Percentiles rank a stretch among this genome's conserved stretches.
These are phyloP conservation scores for Penicillium thymicola DNA, from an alignment of 2,329 filamentous ascomycete species.

Conservation along the genomic window DNA sequence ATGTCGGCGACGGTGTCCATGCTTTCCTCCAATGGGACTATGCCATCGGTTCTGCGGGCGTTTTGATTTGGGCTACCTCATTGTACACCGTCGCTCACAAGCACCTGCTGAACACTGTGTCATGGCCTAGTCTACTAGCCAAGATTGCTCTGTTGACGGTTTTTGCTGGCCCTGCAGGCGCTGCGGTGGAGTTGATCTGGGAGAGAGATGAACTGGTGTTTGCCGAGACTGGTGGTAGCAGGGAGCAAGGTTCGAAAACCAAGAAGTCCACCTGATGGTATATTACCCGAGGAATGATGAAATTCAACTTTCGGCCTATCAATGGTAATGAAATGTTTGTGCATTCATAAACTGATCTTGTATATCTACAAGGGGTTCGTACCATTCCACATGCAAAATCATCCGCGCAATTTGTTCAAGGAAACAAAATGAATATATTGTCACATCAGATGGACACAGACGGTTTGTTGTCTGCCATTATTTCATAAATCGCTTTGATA, in stretches of 20 bases:
- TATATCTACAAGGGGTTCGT: not conserved
- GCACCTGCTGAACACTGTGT: constrained; percentile 24
- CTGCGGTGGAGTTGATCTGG: constrained; percentile 48
- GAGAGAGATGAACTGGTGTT: constrained; percentile 48
- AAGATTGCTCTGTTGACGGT: constrained; percentile 38
- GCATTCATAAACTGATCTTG: too few species aligned
- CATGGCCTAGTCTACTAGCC: constrained; percentile 27
- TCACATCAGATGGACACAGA: not conserved
- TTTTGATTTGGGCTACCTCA: constrained; percentile 47
- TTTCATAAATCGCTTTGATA: constrained; percentile 32
- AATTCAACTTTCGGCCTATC: not conserved
- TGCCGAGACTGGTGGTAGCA: constrained; percentile 34
- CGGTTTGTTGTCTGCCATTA: not conserved
- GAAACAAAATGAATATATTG: not conserved
- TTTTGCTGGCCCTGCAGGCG: constrained; percentile 45
- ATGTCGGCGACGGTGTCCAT: constrained; percentile 42
- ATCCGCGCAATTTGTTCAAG: not conserved
- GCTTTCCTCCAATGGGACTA: constrained; percentile 52
- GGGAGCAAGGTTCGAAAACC: constrained; percentile 28
- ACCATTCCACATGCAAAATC: not conserved
- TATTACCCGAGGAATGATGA: not conserved
- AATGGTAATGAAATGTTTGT: not conserved
- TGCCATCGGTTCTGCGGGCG: constrained; percentile 41
- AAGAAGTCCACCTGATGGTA: constrained; percentile 25
- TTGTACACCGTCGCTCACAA: constrained; percentile 34